These are phyloP conservation scores for Colletotrichum theobromicola DNA, from an alignment of 2,329 filamentous ascomycete species.

Conservation along the genomic window DNA sequence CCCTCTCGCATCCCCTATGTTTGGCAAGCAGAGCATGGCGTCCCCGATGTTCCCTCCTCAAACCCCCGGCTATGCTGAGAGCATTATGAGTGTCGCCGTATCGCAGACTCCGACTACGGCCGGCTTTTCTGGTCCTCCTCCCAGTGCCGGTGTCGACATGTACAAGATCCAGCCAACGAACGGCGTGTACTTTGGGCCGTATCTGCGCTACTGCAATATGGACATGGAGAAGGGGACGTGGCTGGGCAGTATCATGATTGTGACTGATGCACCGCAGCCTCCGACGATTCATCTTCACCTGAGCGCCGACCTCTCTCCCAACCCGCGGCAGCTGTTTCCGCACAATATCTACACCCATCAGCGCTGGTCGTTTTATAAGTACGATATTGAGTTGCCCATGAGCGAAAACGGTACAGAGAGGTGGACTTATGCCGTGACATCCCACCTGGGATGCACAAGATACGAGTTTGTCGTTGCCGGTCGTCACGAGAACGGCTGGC, in stretches of 20 bases:
- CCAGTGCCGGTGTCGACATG: slow-evolving; percentile 86
- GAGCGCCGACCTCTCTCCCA: slow-evolving; percentile 88
- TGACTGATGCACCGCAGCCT: slow-evolving; percentile 89
- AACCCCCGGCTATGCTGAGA: slow-evolving; percentile 84
- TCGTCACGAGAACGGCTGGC: slow-evolving; percentile 88
- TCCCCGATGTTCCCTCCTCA: slow-evolving; percentile 86
- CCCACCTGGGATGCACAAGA: slow-evolving; percentile 93
- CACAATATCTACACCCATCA: slow-evolving; percentile 88
- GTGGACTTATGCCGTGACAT: slow-evolving; percentile 98
- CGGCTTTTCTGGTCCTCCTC: slow-evolving; percentile 90
- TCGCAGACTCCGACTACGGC: slow-evolving; percentile 76
- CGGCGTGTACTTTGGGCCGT: slow-evolving; percentile 97
- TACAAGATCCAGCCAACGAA: slow-evolving; percentile 95
- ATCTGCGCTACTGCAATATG: slow-evolving; percentile 96
- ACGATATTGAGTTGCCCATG: slow-evolving; percentile 91
- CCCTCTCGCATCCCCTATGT: slow-evolving; percentile 70
- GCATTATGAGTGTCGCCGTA: slow-evolving; percentile 81
- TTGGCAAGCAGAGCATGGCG: slow-evolving; percentile 71
- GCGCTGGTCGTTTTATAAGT: slow-evolving; percentile 94
- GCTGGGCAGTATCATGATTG: slow-evolving; percentile 91
- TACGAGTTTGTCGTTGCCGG: slow-evolving; percentile 97
- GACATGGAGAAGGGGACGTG: slow-evolving; percentile 89
- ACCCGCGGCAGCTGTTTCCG: slow-evolving; percentile 84
- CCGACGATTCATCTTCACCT: slow-evolving; percentile 96
- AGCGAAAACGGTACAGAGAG: slow-evolving; percentile 79